Percentiles rank a stretch among this genome's conserved stretches.
These are phyloP conservation scores for Eucalyptus leucophloia DNA, from an alignment of 345 rosid genomes.

Conservation along the genomic window DNA sequence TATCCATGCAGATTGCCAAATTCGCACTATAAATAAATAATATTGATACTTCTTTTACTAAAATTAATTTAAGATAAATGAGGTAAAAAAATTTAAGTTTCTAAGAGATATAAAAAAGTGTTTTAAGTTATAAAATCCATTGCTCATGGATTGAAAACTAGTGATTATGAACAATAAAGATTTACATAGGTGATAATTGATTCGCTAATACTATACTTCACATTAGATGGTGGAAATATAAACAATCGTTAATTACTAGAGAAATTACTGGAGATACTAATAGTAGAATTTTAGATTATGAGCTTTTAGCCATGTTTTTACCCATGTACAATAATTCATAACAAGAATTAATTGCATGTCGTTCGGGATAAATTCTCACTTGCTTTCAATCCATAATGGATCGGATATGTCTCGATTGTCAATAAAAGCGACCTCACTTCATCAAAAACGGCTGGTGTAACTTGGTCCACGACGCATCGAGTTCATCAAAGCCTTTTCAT, in stretches of 20 bases:
- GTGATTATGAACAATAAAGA: background rate
- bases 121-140: background rate
- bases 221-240: too few relatives aligned
- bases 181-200: background rate
- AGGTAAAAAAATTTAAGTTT: background rate
- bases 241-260: background rate
- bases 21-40: background rate
- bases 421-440: background rate
- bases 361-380: fast-evolving
- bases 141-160: background rate
- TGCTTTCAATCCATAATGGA: fast-evolving
- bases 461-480: background rate
- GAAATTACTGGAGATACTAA: too few relatives aligned
- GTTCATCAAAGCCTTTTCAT: background rate
- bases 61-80: background rate
- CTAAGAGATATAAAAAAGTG: background rate
- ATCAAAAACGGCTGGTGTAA: background rate
- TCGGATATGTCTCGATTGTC: background rate
- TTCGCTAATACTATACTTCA: background rate
- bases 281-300: background rate
- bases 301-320: background rate
- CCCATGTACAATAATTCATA: background rate
- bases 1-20: background rate
- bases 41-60: background rate
- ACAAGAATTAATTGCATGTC: background rate